phyloP scores from a whole-genome alignment of 768 basidiomycete genomes.

The Pluteus cervinus region DNA sequence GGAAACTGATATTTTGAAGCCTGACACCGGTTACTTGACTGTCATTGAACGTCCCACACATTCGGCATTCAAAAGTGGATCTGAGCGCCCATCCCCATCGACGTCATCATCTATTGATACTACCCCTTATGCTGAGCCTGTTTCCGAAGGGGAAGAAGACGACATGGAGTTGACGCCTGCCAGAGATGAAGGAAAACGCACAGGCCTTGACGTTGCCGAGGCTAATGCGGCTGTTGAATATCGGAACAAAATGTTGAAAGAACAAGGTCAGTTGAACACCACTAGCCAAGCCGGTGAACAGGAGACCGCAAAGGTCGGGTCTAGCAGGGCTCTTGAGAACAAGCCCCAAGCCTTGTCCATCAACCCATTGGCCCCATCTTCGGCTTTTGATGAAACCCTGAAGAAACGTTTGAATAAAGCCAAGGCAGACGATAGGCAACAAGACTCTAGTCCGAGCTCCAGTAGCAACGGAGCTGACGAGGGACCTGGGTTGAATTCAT shows the following conservation, averaged over 20 bases:
- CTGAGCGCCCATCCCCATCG: conserved; percentile 38
- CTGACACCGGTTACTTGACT: conserved; percentile 69
- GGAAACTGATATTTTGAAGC: conserved; percentile 95
- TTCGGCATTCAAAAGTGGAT: conserved; percentile 39
- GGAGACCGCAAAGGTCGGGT: neutral
- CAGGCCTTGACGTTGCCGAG: conserved; percentile 66
- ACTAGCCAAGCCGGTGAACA: conserved; percentile 12
- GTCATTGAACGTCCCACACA: conserved; percentile 68
- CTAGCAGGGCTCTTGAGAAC: conserved; percentile 19
- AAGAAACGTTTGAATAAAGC: conserved; percentile 31
- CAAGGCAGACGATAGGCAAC: conserved; percentile 25
- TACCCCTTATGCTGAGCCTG: conserved; percentile 75
- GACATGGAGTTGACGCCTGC: conserved; percentile 62
- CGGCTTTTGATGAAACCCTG: conserved; percentile 79
- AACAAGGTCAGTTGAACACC: conserved; percentile 25
- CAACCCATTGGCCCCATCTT: conserved; percentile 80
- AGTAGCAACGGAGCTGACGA: too few relatives aligned
- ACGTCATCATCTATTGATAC: conserved; percentile 37
- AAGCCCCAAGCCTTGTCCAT: conserved; percentile 59
- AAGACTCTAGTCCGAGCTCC: conserved; percentile 11
- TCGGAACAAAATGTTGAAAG: conserved; percentile 76
- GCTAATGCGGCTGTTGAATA: conserved; percentile 83
- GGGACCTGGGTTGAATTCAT: conserved; percentile 18
- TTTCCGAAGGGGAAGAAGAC: conserved; percentile 94
- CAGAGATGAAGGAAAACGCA: conserved; percentile 75